These are phyloP conservation scores for Graphilbum fragrans DNA, from an alignment of 2,329 filamentous ascomycete species.

Conservation along the genomic window DNA sequence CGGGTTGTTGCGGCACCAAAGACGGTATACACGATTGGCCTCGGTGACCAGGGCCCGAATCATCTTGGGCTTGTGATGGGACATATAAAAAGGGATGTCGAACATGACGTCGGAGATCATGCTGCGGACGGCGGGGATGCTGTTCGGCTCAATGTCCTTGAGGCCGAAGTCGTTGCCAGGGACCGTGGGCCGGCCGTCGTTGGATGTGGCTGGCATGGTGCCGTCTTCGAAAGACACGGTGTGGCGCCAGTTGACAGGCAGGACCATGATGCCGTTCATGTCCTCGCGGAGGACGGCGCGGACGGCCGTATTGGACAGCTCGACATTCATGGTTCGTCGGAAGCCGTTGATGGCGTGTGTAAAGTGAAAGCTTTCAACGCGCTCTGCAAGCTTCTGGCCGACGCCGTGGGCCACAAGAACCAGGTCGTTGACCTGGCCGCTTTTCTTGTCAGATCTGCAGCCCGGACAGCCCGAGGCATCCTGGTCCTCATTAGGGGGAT, in stretches of 20 bases:
- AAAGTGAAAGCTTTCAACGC: slow-evolving; percentile 93
- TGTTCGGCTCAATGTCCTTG: slow-evolving; percentile 83
- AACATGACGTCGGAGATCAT: slow-evolving; percentile 97
- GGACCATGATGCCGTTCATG: slow-evolving; percentile 84
- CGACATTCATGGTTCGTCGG: slow-evolving; percentile 72
- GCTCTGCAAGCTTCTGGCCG: slow-evolving; percentile 87
- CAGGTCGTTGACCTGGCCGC: slow-evolving; percentile 69
- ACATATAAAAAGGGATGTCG: slow-evolving; percentile 96
- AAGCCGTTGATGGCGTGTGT: slow-evolving; percentile 93
- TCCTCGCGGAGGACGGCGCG: slow-evolving; percentile 61
- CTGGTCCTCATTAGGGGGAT: background rate
- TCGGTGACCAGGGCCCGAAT: slow-evolving; percentile 77
- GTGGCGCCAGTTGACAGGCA: slow-evolving; percentile 90
- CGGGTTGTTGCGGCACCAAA: slow-evolving; percentile 92
- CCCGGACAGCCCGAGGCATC: slow-evolving; percentile 32
- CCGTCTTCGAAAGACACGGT: slow-evolving; percentile 79
- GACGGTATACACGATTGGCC: slow-evolving; percentile 86
- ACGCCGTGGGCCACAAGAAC: slow-evolving; percentile 91
- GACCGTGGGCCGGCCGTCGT: slow-evolving; percentile 36
- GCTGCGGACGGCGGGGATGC: slow-evolving; percentile 82
- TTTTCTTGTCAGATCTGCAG: slow-evolving; percentile 51
- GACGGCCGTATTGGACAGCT: slow-evolving; percentile 64
- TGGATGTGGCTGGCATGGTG: slow-evolving; percentile 19
- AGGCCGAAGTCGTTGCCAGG: slow-evolving; percentile 49
- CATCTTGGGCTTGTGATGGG: slow-evolving; percentile 92